Conservation (phyloP, 106 monocot genomes). For the Apostasia ramifera region DNA sequence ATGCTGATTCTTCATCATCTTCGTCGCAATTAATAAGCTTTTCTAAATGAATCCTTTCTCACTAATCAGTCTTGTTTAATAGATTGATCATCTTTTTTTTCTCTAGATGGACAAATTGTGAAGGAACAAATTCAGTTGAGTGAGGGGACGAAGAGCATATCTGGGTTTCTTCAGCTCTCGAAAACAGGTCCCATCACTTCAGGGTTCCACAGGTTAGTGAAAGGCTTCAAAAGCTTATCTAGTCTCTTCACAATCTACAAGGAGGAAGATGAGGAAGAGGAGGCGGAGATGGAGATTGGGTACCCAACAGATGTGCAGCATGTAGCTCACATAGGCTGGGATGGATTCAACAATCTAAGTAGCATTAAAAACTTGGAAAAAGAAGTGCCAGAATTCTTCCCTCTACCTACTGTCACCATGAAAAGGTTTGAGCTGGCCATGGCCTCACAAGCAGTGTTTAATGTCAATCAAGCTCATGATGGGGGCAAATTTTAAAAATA, state of each 20-base stretch:
- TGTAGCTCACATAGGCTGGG: constrained; percentile 60
- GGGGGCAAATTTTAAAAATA: not conserved
- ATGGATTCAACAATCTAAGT: constrained; percentile 26
- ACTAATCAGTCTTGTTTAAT: not conserved
- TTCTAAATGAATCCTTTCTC: not conserved
- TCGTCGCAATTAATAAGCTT: not conserved
- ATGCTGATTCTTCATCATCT: too few species aligned
- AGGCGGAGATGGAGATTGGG: constrained; percentile 59
- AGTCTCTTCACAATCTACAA: constrained; percentile 37
- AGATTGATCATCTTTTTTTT: not conserved
- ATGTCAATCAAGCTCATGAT: not conserved
- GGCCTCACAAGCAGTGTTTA: constrained; percentile 30
- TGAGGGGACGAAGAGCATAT: constrained; percentile 14
- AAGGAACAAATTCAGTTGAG: not conserved
- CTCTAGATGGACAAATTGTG: not conserved
- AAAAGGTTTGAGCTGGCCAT: constrained; percentile 66
- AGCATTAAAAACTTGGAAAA: constrained; percentile 29
- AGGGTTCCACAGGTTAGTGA: constrained; percentile 41
- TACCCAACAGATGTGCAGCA: constrained; percentile 65
- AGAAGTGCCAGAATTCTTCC: constrained; percentile 14
- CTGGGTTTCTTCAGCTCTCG: constrained; percentile 10
- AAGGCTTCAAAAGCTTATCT: constrained; percentile 56
- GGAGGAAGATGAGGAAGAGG: constrained; percentile 45
- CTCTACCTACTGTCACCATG: constrained; percentile 37
- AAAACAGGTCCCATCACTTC: constrained; percentile 13